Evolutionary conservation across 331 rosid genomes (phyloP).

Genomic region (Stylosanthes scabra): DNA sequence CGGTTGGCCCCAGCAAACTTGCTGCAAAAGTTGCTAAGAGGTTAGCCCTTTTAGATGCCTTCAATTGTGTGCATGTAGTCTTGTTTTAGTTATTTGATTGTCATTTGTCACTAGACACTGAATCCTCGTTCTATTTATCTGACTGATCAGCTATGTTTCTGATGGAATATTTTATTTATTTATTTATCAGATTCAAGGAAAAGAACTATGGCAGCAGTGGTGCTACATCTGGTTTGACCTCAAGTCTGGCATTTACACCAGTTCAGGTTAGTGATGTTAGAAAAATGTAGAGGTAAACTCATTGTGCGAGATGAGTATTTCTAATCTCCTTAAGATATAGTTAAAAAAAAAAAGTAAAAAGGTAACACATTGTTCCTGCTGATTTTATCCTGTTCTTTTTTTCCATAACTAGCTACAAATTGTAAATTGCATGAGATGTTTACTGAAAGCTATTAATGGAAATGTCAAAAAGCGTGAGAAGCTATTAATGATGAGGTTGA

Average conservation of each 20-base stretch:
- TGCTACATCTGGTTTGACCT: slow-evolving; percentile 76
- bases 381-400: not conserved
- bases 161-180: not conserved
- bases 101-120: not conserved
- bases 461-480: slow-evolving; percentile 6
- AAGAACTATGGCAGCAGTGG: slow-evolving; percentile 72
- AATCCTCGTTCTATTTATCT: not conserved
- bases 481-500: too few species aligned
- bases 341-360: too few species aligned
- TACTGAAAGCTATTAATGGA: slow-evolving; percentile 6
- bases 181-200: slow-evolving; percentile 68
- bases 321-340: not conserved
- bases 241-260: slow-evolving; percentile 81
- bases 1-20: slow-evolving; percentile 70
- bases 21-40: slow-evolving; percentile 77
- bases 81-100: slow-evolving; percentile 7
- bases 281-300: not conserved
- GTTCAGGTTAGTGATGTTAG: slow-evolving; percentile 58
- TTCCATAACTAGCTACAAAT: not conserved
- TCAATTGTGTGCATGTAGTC: not conserved
- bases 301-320: not conserved
- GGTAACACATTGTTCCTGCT: not conserved
- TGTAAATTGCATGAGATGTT: not conserved
- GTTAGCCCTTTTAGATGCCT: slow-evolving; percentile 44
- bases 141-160: not conserved